A percentile compares a stretch with the other conserved stretches of the same genome.
These are phyloP conservation scores for Gymnopilus junonius DNA, from an alignment of 768 basidiomycete genomes.

Conservation along the genomic window DNA sequence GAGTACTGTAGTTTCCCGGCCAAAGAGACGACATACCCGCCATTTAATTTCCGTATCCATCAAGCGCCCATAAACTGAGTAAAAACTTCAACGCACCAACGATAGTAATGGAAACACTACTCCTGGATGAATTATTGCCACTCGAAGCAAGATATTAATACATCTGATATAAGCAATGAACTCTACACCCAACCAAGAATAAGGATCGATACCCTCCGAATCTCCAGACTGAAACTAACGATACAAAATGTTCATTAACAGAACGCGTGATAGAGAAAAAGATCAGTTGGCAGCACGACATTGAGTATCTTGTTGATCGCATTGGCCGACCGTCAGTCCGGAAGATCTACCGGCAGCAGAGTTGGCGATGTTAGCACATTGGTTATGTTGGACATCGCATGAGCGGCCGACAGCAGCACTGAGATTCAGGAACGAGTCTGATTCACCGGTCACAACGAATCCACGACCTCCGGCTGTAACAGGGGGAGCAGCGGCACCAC, in stretches of 20 bases:
- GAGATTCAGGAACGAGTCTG: slow-evolving; percentile 50
- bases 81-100: no score
- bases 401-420: slow-evolving; percentile 57
- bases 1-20: no score
- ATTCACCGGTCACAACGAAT: slow-evolving; percentile 47
- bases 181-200: slow-evolving; percentile 10
- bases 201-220: slow-evolving; percentile 6
- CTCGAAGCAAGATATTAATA: slow-evolving; percentile 23
- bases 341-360: slow-evolving; percentile 37
- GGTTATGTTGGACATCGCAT: slow-evolving; percentile 63
- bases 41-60: no score
- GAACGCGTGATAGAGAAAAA: not conserved
- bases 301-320: slow-evolving; percentile 39
- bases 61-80: no score
- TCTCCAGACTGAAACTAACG: slow-evolving; percentile 9
- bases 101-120: slow-evolving; percentile 28
- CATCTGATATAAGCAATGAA: slow-evolving; percentile 22
- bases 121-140: slow-evolving; percentile 23
- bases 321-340: slow-evolving; percentile 44
- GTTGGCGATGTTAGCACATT: slow-evolving; percentile 57
- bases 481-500: slow-evolving; percentile 46
- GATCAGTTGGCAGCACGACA: slow-evolving; percentile 31
- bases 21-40: no score
- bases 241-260: slow-evolving; percentile 11
- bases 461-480: slow-evolving; percentile 50